Conservation (phyloP, 192 early-diverging fungal genomes). For the Umbelopsis ramanniana region DNA sequence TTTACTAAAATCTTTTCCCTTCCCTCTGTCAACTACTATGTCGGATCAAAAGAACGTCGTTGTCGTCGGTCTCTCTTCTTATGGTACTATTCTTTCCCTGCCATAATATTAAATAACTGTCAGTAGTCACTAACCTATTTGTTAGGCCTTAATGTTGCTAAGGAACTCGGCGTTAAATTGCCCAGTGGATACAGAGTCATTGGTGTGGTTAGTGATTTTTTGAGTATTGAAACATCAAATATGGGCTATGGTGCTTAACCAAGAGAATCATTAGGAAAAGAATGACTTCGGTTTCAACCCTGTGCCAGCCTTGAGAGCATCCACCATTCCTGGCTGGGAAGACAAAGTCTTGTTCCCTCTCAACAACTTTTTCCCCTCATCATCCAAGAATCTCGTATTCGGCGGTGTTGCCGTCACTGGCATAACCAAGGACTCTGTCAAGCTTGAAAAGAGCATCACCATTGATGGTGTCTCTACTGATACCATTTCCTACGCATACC, state of each 20-base stretch:
- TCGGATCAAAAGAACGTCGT: slow-evolving; percentile 1
- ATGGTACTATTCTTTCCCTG: not conserved
- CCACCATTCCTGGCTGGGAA: slow-evolving; percentile 1
- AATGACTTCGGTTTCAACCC: slow-evolving; percentile 3
- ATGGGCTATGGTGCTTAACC: not conserved
- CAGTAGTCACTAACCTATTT: not conserved
- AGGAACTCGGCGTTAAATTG: not conserved
- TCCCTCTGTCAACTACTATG: not conserved
- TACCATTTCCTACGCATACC: not conserved
- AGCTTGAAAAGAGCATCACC: not conserved
- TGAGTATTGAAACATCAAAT: not conserved
- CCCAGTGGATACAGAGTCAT: slow-evolving; percentile 10
- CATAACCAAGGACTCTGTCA: not conserved
- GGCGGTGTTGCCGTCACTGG: not conserved
- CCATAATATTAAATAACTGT: no score
- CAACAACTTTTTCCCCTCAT: not conserved
- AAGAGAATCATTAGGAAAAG: not conserved
- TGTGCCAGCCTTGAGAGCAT: not conserved
- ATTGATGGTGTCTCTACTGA: not conserved
- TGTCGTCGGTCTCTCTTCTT: not conserved
- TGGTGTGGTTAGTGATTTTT: not conserved
- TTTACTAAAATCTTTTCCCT: not conserved
- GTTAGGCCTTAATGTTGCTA: not conserved
- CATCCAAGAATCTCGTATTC: not conserved
- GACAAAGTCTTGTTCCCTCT: not conserved